Conservation (phyloP, 257 asterid species). For the Orobanche coerulescens region DNA sequence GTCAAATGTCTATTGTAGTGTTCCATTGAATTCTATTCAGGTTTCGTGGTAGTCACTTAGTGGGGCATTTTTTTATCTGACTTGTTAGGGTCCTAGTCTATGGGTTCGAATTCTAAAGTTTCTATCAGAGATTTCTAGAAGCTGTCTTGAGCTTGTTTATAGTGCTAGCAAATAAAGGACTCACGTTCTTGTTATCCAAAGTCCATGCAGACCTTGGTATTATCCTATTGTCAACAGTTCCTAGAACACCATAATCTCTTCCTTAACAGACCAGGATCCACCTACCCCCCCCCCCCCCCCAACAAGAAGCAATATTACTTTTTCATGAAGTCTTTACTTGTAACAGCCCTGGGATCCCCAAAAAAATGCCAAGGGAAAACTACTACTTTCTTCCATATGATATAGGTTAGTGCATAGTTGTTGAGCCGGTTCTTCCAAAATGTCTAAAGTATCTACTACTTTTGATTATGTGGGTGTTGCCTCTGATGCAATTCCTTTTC, state of each 20-base stretch:
- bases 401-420: neutral
- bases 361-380: neutral
- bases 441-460: neutral
- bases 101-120: neutral
- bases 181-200: neutral
- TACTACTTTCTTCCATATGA: neutral
- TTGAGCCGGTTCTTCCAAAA: neutral
- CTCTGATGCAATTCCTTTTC: neutral
- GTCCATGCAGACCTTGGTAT: slow-evolving; percentile 4
- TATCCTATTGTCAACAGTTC: neutral
- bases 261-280: neutral
- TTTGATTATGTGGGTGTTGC: neutral
- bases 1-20: neutral
- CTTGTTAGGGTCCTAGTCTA: neutral
- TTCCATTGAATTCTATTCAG: neutral
- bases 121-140: neutral
- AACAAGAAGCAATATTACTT: neutral
- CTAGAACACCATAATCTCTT: neutral
- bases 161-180: neutral
- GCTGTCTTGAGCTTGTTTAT: slow-evolving; percentile 12
- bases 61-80: neutral
- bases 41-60: neutral
- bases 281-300: neutral
- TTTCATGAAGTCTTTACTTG: neutral
- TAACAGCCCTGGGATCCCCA: slow-evolving; percentile 6